Percentiles rank a stretch among this genome's conserved stretches.
phyloP scores from a whole-genome alignment of 306 rosid species.

The Quercus mongolica region DNA sequence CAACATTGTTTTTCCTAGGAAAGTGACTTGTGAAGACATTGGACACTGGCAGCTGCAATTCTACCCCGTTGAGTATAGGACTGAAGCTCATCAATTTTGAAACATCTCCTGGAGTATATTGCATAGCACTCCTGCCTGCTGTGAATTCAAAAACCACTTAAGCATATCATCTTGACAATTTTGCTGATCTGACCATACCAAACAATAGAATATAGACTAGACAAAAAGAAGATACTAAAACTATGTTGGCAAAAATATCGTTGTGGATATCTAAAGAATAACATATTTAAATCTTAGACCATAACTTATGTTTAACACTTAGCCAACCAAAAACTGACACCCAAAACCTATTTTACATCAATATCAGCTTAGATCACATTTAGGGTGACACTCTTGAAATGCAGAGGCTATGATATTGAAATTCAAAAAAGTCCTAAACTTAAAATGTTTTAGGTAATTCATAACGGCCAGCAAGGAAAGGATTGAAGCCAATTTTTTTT shows the following conservation, averaged over 20 bases:
- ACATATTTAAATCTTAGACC: conserved; percentile 13
- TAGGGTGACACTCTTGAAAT: not conserved
- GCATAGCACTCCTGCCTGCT: conserved; percentile 68
- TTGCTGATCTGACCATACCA: conserved; percentile 7
- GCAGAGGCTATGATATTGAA: not conserved
- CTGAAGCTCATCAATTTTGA: conserved; percentile 62
- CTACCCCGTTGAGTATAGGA: conserved; percentile 49
- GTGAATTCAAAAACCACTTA: conserved; percentile 18
- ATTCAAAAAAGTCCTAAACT: not conserved
- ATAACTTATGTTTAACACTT: conserved; percentile 16
- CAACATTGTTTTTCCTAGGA: conserved; percentile 32
- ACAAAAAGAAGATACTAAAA: conserved; percentile 4
- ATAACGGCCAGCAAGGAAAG: not conserved
- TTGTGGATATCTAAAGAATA: conserved; percentile 12
- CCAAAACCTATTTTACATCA: not conserved
- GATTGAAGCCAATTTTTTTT: not conserved
- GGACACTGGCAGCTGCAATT: conserved; percentile 48
- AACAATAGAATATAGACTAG: conserved; percentile 13
- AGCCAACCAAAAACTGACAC: conserved; percentile 13
- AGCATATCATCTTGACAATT: conserved; percentile 3
- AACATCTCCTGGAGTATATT: conserved; percentile 72
- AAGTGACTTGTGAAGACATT: conserved; percentile 36
- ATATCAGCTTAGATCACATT: not conserved
- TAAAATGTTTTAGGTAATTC: not conserved
- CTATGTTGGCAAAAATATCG: not conserved